Conservation (phyloP, 495 filamentous ascomycete genomes). For the Penicillium cosmopolitanum region DNA sequence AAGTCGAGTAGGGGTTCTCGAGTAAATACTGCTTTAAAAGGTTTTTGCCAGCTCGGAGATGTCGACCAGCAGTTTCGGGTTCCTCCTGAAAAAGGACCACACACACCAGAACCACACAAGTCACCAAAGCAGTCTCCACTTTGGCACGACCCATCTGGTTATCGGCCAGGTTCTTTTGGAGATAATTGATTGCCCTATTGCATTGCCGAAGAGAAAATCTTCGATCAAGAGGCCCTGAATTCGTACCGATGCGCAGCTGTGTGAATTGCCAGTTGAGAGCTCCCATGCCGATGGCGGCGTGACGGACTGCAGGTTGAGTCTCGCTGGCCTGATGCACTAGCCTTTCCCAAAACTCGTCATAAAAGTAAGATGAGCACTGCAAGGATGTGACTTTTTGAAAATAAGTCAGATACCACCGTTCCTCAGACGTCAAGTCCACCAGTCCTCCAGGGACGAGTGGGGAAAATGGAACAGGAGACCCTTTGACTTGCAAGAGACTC, state of each 20-base stretch:
- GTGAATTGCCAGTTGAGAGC: constrained; percentile 40
- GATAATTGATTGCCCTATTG: constrained; percentile 45
- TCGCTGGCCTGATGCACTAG: constrained; percentile 55
- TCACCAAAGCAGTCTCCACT: constrained; percentile 35
- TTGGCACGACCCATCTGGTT: constrained; percentile 18
- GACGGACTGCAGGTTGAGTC: constrained; percentile 52
- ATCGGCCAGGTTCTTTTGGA: constrained; percentile 15
- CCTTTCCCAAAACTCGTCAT: constrained; percentile 53
- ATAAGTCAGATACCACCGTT: constrained; percentile 23
- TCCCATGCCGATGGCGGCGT: constrained; percentile 49
- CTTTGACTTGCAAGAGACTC: neutral
- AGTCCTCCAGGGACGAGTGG: constrained; percentile 11
- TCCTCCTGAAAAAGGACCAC: constrained; percentile 51
- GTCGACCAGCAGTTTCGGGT: constrained; percentile 35
- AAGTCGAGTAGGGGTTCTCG: neutral
- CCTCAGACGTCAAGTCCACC: constrained; percentile 16
- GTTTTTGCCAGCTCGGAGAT: constrained; percentile 17
- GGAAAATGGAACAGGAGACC: neutral
- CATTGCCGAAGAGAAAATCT: constrained; percentile 47
- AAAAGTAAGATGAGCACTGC: constrained; percentile 46
- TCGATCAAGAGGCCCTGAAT: neutral
- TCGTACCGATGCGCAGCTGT: neutral
- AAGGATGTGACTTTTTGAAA: constrained; percentile 35
- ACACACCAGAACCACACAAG: constrained; percentile 52
- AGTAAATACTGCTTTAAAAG: constrained; percentile 16